Base-by-base conservation (phyloP, 805 yeast genomes). In the Yarrowia deformans region DNA sequence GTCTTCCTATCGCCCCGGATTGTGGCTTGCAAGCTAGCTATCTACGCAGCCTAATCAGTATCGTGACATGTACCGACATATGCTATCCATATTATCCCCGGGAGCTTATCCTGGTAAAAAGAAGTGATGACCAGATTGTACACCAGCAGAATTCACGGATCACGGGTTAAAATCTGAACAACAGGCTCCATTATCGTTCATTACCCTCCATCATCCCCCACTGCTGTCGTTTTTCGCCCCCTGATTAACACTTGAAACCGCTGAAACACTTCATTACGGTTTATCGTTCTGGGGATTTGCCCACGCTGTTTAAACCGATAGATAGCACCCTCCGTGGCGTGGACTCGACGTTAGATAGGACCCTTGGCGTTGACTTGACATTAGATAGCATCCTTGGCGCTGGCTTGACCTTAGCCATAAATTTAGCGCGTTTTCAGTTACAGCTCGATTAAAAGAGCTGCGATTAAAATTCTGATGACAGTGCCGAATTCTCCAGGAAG, bases 1-100 rank as follows among this genome's bases (percentile, higher is more conserved):
- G 35, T 19, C 34, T 4, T 23, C 23, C 58, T 54, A 18, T 19
- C 60, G 45, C 45, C 60, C 19, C 60, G 39, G n/a, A 37, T 52
- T 54, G 60, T 54, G 60, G 60, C 60, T 54, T 54, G 60, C 45
- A 14, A 8, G 9, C 19, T 14, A 35, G 39, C 45, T 39, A 39
- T 54, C 39, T 18, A 18, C 8, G 19, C 60, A 23, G 45, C 60
- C 60, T 54, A 54, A 39, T 39, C 45, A 45, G 60, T 54, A 54
- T 37, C 60, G 39, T 54, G 60, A 37, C 37, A 18, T 54, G 45
- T n/a, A n/a, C n/a, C n/a, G n/a, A n/a, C n/a, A n/a, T n/a, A 23
- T 23, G 29, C 16, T 39, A 54, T 37, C 45, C 42, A 14, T 18
- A 52, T 35, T 35, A 52, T 52, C 58, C 14, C 39, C 54, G 14